phyloP scores from a whole-genome alignment of 139 green algal species.

The Tetradesmus obliquus region DNA sequence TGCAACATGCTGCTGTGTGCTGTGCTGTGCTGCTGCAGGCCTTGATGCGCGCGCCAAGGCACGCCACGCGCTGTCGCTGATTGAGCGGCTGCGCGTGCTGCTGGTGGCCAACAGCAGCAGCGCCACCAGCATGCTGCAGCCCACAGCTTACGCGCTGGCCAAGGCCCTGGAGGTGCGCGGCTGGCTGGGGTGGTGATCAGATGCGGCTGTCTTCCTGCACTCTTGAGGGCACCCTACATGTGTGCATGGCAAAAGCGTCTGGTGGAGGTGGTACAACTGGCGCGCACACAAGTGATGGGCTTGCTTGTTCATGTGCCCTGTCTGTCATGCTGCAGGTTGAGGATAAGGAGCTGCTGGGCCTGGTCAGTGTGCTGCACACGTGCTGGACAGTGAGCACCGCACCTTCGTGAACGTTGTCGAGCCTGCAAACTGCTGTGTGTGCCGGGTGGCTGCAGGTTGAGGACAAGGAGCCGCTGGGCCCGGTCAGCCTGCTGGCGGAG shows the following conservation, averaged over 20 bases:
- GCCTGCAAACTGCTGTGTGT: not conserved
- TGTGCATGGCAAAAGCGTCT: too few relatives aligned
- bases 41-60: conserved; percentile 23
- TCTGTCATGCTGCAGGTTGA: too few relatives aligned
- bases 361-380: too few relatives aligned
- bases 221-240: too few relatives aligned
- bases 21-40: not conserved
- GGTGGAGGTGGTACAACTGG: too few relatives aligned
- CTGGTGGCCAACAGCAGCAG: conserved; percentile 57
- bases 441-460: not conserved
- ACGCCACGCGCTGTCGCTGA: conserved; percentile 66
- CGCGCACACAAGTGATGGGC: too few relatives aligned
- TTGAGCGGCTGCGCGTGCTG: conserved; percentile 72
- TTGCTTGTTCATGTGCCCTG: too few relatives aligned
- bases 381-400: too few relatives aligned
- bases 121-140: conserved; percentile 66
- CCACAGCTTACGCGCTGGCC: conserved; percentile 67
- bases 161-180: conserved; percentile 45
- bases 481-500: conserved; percentile 62
- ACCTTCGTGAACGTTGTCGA: not conserved
- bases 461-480: not conserved
- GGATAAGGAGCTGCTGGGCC: too few relatives aligned
- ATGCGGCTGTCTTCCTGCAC: too few relatives aligned
- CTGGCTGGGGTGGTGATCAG: too few relatives aligned
- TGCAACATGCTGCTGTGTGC: too few relatives aligned